These are phyloP conservation scores for Phytophthora megakarya DNA, from an alignment of 352 stramenopile species.

Conservation along the genomic window DNA sequence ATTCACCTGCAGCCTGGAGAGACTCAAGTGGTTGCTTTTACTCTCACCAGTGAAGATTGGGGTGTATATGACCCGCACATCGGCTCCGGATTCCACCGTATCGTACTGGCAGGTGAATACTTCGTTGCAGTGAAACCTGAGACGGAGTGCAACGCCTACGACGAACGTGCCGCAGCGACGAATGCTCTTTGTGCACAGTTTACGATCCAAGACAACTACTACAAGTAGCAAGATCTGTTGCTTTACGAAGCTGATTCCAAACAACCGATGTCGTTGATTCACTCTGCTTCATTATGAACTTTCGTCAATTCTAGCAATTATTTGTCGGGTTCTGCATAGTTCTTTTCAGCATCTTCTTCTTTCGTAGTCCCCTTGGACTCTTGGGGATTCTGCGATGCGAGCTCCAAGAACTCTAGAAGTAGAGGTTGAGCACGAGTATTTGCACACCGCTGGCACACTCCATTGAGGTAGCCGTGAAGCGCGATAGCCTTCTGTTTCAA, in stretches of 20 bases:
- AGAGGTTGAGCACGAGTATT: conserved; percentile 70
- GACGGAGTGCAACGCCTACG: conserved; percentile 75
- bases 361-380: conserved; percentile 12
- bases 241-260: conserved; percentile 12
- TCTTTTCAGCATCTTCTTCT: conserved; percentile 9
- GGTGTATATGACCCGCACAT: conserved; percentile 66
- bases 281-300: conserved; percentile 1
- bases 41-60: conserved; percentile 57
- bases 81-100: conserved; percentile 50
- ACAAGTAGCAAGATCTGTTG: conserved; percentile 26
- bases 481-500: conserved; percentile 79
- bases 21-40: conserved; percentile 43
- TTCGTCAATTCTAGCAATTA: conserved; percentile 1
- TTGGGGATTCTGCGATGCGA: conserved; percentile 29
- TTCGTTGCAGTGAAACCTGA: conserved; percentile 70
- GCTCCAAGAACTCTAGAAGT: conserved; percentile 70
- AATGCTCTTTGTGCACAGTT: conserved; percentile 56
- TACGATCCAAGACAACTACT: conserved; percentile 37
- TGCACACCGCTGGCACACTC: conserved; percentile 75
- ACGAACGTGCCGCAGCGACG: conserved; percentile 19
- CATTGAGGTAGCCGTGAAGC: conserved; percentile 72
- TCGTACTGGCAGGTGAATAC: conserved; percentile 70
- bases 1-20: conserved; percentile 58
- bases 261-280: conserved; percentile 20
- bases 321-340: background rate